Evolutionary conservation across 2,329 filamentous ascomycete species (phyloP), one percentile per base, ranked within the genome.

Genomic region (Domatiomyces globalis): DNA sequence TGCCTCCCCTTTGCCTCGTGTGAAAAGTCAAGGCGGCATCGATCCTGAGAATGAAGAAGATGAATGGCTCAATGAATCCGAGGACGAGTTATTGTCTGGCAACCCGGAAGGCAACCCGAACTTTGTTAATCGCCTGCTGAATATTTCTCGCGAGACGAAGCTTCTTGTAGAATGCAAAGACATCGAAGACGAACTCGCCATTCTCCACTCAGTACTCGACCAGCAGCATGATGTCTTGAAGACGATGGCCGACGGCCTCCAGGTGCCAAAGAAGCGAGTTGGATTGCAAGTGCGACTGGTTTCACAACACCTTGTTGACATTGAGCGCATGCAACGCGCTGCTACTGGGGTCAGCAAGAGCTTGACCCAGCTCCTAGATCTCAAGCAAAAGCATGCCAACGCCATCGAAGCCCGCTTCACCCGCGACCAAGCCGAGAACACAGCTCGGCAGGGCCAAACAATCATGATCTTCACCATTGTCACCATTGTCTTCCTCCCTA

Each of bases 371-470:
- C 66, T 84, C 4, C 73, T 84, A 0, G 80, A 84, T 56, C 71
- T 83, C 1, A 84, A 84, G 60, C 80, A 84, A 59, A 83, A 83
- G 63, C 79, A 84, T 52, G 79, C 79, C 56, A 84, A 83, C 64
- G 79, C 78, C 0, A 76, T 82, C 46, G 80, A 84, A 61, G 80
- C 56, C 22, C 45, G 55, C 7, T 57, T 69, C 51, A 65, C 66
- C 2, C 66, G 68, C 19, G 77, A 82, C 48, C 79, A 82, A 62
- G 80, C 80, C 0, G 73, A 76, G 2, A 75, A 76, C 1, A 80
- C 80, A 0, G 76, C 78, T 0, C 70, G 74, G 6, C 71, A 82
- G 65, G 73, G 68, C 1, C 75, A 75, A 51, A 78, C 74, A 0
- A 73, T 79, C 54, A 75, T 79, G 71, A 73, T 79, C 6, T 79